Evolutionary conservation across 1,139 yeast species (phyloP), one percentile per base, ranked within the genome.

Genomic region (Kurtzmaniella natalensis): DNA sequence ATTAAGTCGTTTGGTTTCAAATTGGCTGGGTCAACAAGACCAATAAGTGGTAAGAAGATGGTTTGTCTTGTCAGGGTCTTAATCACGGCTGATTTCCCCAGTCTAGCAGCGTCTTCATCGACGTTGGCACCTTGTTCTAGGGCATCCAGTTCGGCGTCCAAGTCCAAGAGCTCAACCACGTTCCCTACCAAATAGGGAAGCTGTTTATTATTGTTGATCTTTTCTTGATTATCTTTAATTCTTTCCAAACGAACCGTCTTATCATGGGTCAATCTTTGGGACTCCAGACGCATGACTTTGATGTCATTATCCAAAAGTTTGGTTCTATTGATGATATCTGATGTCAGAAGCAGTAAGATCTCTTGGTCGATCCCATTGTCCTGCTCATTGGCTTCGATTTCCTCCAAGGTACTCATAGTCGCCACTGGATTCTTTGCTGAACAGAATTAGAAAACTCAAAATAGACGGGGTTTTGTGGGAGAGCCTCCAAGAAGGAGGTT

Each of bases 31-130:
- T 89, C 96, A 18, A 94, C 98, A 40, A 94, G 69, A 15, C 99
- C 99, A 44, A 92, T 86, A 63, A 94, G 75, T 28, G 99, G 99
- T 52, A 94, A 69, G 51, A 92, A 94, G 30, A 94, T 95, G 7
- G 99, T 94, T 57, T 94, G 99, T 54, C 99, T 77, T 3, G 98
- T 92, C 1, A 96, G 86, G 0, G 99, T 94, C 64, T 94, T 92
- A 46, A 94, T 86, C 20, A 94, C 98, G 1, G 99, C 99, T 9
- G 95, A 87, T 60, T 92, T 88, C n/a, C 98, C 98, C 28, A 79
- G 76, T 45, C 96, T 78, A 9, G 95, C 77, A 35, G 96, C 88
- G 53, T 94, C 96, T 46, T 86, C 70, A 58, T 94, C 97, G 33
- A 88, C 85, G 53, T 89, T 92, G 37, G 97, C 96, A 22, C 97